Percentiles rank a stretch among this genome's conserved stretches.
Evolutionary conservation across 164 flowering plant genomes (phyloP).

Genomic region (Litsea cubeba): DNA sequence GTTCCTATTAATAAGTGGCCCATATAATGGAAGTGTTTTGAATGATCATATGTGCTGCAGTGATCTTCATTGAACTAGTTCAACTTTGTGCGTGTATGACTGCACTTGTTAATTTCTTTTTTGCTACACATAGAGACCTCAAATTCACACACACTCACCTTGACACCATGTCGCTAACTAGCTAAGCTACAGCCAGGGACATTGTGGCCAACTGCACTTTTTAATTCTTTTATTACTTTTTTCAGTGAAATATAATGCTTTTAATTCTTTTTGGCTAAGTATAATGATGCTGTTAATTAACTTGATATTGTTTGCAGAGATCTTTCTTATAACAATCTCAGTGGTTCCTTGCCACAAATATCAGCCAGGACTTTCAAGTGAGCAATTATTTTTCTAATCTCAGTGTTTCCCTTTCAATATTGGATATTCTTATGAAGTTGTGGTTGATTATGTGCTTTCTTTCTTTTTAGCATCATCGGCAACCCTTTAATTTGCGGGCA

Average conservation of each 20-base stretch:
- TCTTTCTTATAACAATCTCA: conserved; percentile 84
- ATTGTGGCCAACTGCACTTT: no score
- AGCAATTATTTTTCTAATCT: conserved; percentile 10
- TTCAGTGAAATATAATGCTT: no score
- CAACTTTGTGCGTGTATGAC: no score
- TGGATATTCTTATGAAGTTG: neutral
- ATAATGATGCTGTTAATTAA: neutral
- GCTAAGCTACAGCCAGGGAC: no score
- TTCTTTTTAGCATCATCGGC: conserved; percentile 57
- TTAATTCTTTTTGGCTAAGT: no score
- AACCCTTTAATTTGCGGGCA: conserved; percentile 79
- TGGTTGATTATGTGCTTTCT: conserved; percentile 2
- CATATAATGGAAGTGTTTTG: neutral
- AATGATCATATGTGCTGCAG: neutral
- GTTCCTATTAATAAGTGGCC: neutral
- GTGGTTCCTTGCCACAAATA: conserved; percentile 85
- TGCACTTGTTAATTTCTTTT: no score
- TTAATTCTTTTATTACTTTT: no score
- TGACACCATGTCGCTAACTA: no score
- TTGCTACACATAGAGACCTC: no score
- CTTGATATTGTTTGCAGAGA: conserved; percentile 47
- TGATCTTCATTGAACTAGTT: neutral
- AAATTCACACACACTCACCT: no score
- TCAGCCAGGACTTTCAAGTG: conserved; percentile 90
- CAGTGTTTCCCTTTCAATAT: conserved; percentile 1